Evolutionary conservation across 148 eudicot species (phyloP).

Genomic region (Linanthus parryae): DNA sequence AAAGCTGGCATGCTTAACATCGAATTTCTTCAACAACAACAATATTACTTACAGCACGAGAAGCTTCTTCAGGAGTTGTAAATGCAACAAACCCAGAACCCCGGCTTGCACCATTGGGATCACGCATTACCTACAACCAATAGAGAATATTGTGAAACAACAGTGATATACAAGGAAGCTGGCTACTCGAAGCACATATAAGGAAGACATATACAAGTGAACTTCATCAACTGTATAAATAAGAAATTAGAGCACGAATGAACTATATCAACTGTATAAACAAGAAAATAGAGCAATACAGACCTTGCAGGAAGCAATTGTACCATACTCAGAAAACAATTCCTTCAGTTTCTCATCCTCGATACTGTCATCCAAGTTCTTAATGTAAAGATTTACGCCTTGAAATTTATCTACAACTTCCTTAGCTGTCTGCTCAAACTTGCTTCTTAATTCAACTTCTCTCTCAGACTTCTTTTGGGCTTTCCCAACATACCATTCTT

Average conservation of each 20-base stretch:
- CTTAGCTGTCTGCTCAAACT: constrained; percentile 54
- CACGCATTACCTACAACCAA: constrained; percentile 66
- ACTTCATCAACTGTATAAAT: too few species aligned
- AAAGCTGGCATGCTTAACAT: neutral
- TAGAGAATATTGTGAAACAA: neutral
- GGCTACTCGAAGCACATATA: too few species aligned
- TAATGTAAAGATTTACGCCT: constrained; percentile 52
- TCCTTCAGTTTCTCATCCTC: constrained; percentile 88
- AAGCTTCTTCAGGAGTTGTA: constrained; percentile 68
- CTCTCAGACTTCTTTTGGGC: constrained; percentile 67
- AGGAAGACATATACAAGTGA: too few species aligned
- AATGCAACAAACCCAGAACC: constrained; percentile 87
- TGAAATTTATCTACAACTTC: constrained; percentile 59
- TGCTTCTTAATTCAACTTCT: constrained; percentile 43
- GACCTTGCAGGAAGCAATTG: constrained; percentile 79
- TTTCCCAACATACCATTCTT: constrained; percentile 63
- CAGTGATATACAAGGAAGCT: too few species aligned
- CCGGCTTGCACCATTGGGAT: constrained; percentile 70
- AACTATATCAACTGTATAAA: too few species aligned
- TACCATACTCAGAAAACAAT: constrained; percentile 62
- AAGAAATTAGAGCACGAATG: too few species aligned
- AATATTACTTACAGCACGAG: constrained; percentile 57
- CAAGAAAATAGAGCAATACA: neutral
- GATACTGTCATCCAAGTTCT: constrained; percentile 66
- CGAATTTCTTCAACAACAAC: neutral